phyloP scores from a whole-genome alignment of 805 yeast species.

The Lachancea nothofagi region DNA sequence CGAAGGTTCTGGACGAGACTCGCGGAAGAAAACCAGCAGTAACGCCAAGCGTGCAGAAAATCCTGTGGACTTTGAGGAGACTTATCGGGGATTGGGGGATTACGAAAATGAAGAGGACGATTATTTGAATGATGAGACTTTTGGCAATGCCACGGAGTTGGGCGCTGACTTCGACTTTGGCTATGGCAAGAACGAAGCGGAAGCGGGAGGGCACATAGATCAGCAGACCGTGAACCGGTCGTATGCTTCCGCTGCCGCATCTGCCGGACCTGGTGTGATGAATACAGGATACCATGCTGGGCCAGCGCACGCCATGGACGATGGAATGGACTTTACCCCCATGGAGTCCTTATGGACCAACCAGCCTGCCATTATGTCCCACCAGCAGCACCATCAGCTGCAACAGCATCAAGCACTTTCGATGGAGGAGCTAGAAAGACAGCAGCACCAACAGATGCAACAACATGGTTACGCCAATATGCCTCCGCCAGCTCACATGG shows the following conservation, averaged over 20 bases:
- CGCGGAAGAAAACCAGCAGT: neutral
- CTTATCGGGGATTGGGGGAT: constrained; percentile 77
- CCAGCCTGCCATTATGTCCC: constrained; percentile 16
- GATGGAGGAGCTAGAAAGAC: constrained; percentile 79
- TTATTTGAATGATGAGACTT: constrained; percentile 32
- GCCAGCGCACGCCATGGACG: constrained; percentile 15
- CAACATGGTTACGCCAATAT: constrained; percentile 23
- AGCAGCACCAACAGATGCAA: constrained; percentile 28
- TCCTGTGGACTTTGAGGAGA: constrained; percentile 72
- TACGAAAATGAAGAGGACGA: constrained; percentile 69
- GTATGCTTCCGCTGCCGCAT: constrained; percentile 33
- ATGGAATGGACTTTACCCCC: constrained; percentile 45
- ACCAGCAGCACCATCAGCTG: constrained; percentile 24
- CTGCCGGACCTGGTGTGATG: constrained; percentile 33
- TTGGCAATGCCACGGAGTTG: constrained; percentile 29
- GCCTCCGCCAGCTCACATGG: constrained; percentile 22
- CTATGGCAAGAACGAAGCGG: constrained; percentile 19
- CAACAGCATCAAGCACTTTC: constrained; percentile 47
- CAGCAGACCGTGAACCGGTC: constrained; percentile 4
- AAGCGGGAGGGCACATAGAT: constrained; percentile 3
- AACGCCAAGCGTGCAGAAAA: constrained; percentile 13
- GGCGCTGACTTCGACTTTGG: constrained; percentile 36
- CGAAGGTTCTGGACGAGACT: constrained; percentile 7
- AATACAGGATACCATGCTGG: neutral
- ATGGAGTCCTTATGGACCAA: constrained; percentile 67